Conservation (phyloP, 345 rosid species). For the Aegle marmelos region DNA sequence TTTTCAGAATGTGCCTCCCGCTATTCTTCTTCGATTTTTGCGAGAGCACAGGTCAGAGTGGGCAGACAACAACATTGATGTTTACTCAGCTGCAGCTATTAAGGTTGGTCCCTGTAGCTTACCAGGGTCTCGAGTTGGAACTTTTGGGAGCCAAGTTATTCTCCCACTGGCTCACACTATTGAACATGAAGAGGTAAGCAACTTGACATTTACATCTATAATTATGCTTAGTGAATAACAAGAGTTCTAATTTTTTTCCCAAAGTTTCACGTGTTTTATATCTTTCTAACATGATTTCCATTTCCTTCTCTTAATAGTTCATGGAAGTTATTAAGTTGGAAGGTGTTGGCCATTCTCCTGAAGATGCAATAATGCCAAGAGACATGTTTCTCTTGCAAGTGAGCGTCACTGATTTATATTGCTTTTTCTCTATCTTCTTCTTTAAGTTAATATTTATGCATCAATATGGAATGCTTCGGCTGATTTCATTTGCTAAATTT, state of each 20-base stretch:
- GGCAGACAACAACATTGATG: slow-evolving; percentile 97
- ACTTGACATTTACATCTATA: neutral
- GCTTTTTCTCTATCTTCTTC: neutral
- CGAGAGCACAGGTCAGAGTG: slow-evolving; percentile 99
- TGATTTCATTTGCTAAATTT: neutral
- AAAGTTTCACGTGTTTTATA: neutral
- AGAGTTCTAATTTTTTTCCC: neutral
- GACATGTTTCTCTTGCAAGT: slow-evolving; percentile 95
- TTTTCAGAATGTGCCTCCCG: slow-evolving; percentile 95
- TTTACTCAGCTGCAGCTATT: slow-evolving; percentile 90
- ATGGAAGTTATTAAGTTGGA: slow-evolving; percentile 95
- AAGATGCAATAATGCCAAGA: slow-evolving; percentile 85
- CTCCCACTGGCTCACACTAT: slow-evolving; percentile 95
- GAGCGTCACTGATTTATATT: slow-evolving; percentile 16
- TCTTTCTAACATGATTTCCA: neutral
- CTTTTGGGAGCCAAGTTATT: slow-evolving; percentile 87
- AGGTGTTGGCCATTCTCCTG: slow-evolving; percentile 83
- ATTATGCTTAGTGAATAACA: neutral
- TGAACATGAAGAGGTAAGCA: slow-evolving; percentile 91
- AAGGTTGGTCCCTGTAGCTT: slow-evolving; percentile 89
- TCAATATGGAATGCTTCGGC: neutral
- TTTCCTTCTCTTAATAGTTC: slow-evolving; percentile 38
- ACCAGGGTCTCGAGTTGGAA: slow-evolving; percentile 76
- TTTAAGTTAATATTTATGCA: neutral
- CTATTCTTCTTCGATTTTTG: slow-evolving; percentile 86